Conservation (phyloP, 192 early-diverging fungal species). For the Backusella psychrophila region DNA sequence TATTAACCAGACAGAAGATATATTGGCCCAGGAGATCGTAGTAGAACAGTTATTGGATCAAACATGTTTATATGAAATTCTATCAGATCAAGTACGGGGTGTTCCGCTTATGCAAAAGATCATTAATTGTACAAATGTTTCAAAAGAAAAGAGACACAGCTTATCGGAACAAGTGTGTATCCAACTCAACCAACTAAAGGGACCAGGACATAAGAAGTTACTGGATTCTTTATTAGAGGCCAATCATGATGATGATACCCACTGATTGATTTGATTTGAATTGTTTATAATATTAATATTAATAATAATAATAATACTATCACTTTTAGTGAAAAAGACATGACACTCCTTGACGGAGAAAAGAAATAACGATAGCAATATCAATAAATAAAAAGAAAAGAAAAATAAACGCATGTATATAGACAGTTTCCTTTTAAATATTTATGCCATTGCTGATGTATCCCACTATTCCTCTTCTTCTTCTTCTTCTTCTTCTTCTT, state of each 20-base stretch:
- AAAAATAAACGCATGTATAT: no score
- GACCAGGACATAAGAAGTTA: constrained; percentile 18
- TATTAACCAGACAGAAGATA: constrained; percentile 81
- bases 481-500: not conserved
- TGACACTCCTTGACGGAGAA: not conserved
- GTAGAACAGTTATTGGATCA: constrained; percentile 70
- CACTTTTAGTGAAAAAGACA: not conserved
- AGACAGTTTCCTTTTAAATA: no score
- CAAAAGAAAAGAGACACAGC: constrained; percentile 9
- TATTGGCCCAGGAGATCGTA: constrained; percentile 80
- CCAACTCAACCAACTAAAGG: constrained; percentile 1
- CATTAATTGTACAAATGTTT: constrained; percentile 66
- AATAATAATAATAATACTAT: not conserved
- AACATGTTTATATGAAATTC: constrained; percentile 65
- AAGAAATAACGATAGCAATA: not conserved
- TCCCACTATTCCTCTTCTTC: not conserved
- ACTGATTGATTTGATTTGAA: not conserved
- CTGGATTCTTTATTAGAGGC: not conserved
- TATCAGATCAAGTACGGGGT: constrained; percentile 79
- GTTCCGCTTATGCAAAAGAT: constrained; percentile 84
- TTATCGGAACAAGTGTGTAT: not conserved
- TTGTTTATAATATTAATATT: not conserved
- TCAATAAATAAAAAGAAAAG: no score
- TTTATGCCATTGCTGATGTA: no score
- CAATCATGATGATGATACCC: not conserved